phyloP scores from a whole-genome alignment of 2,329 filamentous ascomycete genomes.

The Talaromyces sp. region DNA sequence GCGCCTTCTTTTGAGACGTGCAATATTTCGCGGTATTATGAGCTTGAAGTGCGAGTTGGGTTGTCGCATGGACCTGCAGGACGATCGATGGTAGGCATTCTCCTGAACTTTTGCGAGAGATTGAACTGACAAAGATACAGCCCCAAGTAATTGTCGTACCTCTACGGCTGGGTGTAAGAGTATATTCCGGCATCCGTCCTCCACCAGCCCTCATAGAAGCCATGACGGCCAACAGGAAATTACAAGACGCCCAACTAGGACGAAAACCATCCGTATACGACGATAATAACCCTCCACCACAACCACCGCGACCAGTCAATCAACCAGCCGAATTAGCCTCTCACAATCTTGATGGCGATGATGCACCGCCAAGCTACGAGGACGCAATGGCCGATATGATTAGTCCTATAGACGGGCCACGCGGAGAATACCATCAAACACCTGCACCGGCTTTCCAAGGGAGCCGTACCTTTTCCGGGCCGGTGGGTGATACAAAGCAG shows the following conservation, averaged over 20 bases:
- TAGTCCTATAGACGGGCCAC: conserved; percentile 68
- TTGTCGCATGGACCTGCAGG: conserved; percentile 68
- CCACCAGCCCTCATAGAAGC: conserved; percentile 73
- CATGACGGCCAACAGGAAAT: conserved; percentile 43
- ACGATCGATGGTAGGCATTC: conserved; percentile 48
- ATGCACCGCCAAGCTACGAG: conserved; percentile 92
- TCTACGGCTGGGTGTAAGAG: conserved; percentile 72
- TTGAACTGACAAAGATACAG: conserved; percentile 33
- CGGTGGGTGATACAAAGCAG: conserved; percentile 40
- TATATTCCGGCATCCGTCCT: conserved; percentile 85
- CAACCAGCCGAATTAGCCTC: conserved; percentile 22
- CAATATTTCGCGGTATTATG: conserved; percentile 79
- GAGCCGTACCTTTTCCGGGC: conserved; percentile 25
- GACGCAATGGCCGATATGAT: conserved; percentile 82
- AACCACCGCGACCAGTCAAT: conserved; percentile 14
- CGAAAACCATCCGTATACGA: neutral
- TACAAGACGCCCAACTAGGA: neutral
- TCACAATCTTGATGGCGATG: conserved; percentile 50
- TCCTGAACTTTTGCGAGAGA: neutral
- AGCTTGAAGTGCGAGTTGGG: conserved; percentile 77
- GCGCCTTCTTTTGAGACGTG: conserved; percentile 85
- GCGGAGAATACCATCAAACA: conserved; percentile 51
- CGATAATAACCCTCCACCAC: conserved; percentile 15
- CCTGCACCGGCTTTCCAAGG: conserved; percentile 36
- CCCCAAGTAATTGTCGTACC: conserved; percentile 78